Evolutionary conservation across 2,329 filamentous ascomycete genomes (phyloP).

Genomic region (Aspergillus brunneoviolaceus): DNA sequence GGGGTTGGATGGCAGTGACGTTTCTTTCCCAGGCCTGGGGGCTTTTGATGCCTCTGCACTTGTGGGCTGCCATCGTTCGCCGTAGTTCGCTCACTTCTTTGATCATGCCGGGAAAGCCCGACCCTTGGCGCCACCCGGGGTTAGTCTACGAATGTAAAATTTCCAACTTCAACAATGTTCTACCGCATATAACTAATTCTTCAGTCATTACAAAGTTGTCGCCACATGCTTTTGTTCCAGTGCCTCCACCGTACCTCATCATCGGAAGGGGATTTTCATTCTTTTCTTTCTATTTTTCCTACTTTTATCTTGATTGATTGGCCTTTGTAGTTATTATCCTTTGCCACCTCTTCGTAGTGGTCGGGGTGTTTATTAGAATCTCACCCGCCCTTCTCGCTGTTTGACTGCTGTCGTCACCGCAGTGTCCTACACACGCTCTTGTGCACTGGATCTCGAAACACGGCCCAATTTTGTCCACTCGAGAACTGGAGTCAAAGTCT

Average conservation of each 20-base stretch:
- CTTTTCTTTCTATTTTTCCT: too few relatives aligned
- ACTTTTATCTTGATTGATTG: not conserved
- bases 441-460: not conserved
- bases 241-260: not conserved
- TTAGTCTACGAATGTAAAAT: conserved; percentile 13
- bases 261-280: not conserved
- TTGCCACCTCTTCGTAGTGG: not conserved
- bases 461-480: not conserved
- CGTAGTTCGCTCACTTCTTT: too few relatives aligned
- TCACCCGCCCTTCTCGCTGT: not conserved
- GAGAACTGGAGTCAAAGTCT: not conserved
- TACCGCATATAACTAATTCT: not conserved
- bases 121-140: conserved; percentile 15
- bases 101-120: conserved; percentile 27
- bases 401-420: not conserved
- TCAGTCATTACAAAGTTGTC: not conserved
- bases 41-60: too few relatives aligned
- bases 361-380: not conserved
- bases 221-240: not conserved
- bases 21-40: too few relatives aligned
- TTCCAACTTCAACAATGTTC: conserved; percentile 14
- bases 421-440: not conserved
- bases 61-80: too few relatives aligned
- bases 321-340: not conserved
- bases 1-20: too few relatives aligned